A percentile compares a stretch with the other conserved stretches of the same genome.
Conservation (phyloP, 2,329 filamentous ascomycete species). For the Trematosphaeria pertusa region DNA sequence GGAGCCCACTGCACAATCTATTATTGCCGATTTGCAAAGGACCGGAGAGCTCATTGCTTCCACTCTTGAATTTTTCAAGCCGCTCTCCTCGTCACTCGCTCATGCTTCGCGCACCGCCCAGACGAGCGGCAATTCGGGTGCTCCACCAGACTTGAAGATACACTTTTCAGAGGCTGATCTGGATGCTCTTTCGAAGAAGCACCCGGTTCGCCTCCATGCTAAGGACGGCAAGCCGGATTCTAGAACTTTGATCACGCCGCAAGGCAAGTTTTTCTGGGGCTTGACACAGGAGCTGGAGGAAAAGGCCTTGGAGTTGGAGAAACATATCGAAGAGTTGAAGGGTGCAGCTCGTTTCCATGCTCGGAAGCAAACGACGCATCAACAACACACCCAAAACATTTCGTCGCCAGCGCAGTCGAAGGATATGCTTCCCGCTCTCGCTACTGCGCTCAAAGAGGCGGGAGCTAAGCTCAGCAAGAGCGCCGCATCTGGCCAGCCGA, state of each 20-base stretch:
- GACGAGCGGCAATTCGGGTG: constrained; percentile 23
- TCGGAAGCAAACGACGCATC: constrained; percentile 26
- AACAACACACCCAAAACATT: constrained; percentile 16
- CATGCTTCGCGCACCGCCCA: constrained; percentile 35
- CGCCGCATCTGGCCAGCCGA: constrained; percentile 28
- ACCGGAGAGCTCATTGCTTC: constrained; percentile 48
- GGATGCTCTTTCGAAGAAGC: constrained; percentile 63
- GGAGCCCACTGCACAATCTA: constrained; percentile 41
- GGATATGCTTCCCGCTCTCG: constrained; percentile 44
- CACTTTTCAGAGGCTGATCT: constrained; percentile 52
- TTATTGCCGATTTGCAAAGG: constrained; percentile 49
- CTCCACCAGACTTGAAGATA: constrained; percentile 45
- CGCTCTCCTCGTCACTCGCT: constrained; percentile 43
- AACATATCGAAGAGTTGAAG: constrained; percentile 44
- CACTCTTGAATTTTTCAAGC: constrained; percentile 53
- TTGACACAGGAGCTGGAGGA: constrained; percentile 73
- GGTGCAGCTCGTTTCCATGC: constrained; percentile 40
- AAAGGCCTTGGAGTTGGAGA: constrained; percentile 73
- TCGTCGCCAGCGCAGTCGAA: constrained; percentile 28
- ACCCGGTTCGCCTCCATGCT: constrained; percentile 52
- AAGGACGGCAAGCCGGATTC: constrained; percentile 53
- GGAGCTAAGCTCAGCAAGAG: constrained; percentile 42
- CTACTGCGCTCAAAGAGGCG: constrained; percentile 45
- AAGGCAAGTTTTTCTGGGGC: constrained; percentile 78
- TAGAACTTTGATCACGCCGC: constrained; percentile 75